A percentile compares a stretch with the other conserved stretches of the same genome.
phyloP scores from a whole-genome alignment of 2,329 filamentous ascomycete genomes.

The Lasiodiplodia theobromae region DNA sequence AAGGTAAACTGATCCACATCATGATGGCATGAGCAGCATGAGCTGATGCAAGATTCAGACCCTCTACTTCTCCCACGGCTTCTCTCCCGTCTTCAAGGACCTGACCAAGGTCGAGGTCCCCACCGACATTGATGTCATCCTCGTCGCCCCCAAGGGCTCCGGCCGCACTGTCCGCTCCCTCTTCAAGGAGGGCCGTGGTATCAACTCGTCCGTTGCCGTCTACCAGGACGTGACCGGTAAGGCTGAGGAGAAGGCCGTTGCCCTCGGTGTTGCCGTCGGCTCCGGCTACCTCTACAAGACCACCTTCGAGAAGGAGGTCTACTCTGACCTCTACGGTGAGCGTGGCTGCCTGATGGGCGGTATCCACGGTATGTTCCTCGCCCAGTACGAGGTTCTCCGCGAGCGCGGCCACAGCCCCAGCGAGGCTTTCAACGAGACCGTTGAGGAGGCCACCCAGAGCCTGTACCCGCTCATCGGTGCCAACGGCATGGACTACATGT shows the following conservation, averaged over 20 bases:
- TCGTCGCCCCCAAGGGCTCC: slow-evolving; percentile 98
- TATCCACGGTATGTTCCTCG: slow-evolving; percentile 99
- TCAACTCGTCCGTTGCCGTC: slow-evolving; percentile 99
- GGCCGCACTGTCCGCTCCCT: slow-evolving; percentile 98
- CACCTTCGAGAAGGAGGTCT: slow-evolving; percentile 99
- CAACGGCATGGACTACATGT: slow-evolving; percentile 99
- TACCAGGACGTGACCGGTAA: slow-evolving; percentile 98
- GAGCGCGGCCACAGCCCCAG: slow-evolving; percentile 97
- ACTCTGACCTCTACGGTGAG: slow-evolving; percentile 99
- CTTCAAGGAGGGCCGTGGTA: slow-evolving; percentile 98
- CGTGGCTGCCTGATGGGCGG: slow-evolving; percentile 99
- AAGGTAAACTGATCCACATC: slow-evolving; percentile 69
- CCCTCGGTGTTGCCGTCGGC: slow-evolving; percentile 95
- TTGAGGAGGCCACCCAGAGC: slow-evolving; percentile 98
- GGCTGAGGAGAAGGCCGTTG: slow-evolving; percentile 96
- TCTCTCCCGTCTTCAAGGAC: slow-evolving; percentile 99
- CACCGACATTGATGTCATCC: slow-evolving; percentile 96
- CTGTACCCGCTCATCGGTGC: slow-evolving; percentile 96
- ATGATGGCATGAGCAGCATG: neutral
- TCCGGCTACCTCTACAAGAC: slow-evolving; percentile 99
- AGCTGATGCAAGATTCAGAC: slow-evolving; percentile 65
- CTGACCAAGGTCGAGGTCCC: slow-evolving; percentile 98
- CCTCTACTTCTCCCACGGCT: slow-evolving; percentile 99
- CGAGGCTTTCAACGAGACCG: slow-evolving; percentile 99
- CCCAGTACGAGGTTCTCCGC: slow-evolving; percentile 99